Evolutionary conservation across 345 rosid genomes (phyloP).

Genomic region (Bruguiera gymnorhiza): DNA sequence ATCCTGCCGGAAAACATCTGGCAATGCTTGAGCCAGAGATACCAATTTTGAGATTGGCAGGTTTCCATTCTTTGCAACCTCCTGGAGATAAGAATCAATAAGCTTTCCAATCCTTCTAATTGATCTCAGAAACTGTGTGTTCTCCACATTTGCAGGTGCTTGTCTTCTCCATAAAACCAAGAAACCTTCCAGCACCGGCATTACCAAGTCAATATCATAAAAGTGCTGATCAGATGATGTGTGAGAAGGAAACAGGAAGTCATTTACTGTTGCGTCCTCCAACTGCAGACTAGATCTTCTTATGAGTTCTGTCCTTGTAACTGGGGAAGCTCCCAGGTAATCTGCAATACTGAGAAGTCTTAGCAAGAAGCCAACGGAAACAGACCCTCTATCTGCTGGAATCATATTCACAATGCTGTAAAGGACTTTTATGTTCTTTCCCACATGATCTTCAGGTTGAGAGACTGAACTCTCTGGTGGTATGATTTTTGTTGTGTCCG

Average conservation of each 20-base stretch:
- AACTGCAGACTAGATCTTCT: constrained; percentile 73
- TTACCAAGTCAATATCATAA: constrained; percentile 68
- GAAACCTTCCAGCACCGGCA: constrained; percentile 60
- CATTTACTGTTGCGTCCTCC: constrained; percentile 64
- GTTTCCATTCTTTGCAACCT: constrained; percentile 58
- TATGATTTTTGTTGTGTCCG: constrained; percentile 45
- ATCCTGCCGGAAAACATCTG: constrained; percentile 54
- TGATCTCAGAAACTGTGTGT: constrained; percentile 40
- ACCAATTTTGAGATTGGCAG: constrained; percentile 55
- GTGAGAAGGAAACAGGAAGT: constrained; percentile 61
- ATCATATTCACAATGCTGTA: constrained; percentile 77
- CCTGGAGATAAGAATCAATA: constrained; percentile 74
- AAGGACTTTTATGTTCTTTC: constrained; percentile 51
- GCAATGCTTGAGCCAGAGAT: constrained; percentile 71
- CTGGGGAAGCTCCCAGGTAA: constrained; percentile 56
- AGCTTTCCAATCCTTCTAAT: constrained; percentile 66
- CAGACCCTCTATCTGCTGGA: constrained; percentile 81
- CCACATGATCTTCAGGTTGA: constrained; percentile 39
- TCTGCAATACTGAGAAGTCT: constrained; percentile 74
- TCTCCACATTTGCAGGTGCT: constrained; percentile 40
- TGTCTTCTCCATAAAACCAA: constrained; percentile 68
- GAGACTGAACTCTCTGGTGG: constrained; percentile 39
- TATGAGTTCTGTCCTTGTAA: constrained; percentile 70
- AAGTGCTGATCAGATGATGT: constrained; percentile 38
- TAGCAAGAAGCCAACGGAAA: constrained; percentile 72